A percentile compares a stretch with the other conserved stretches of the same genome.
These are phyloP conservation scores for Pancytospora philotis DNA, from an alignment of 371 early-diverging fungal genomes.

Conservation along the genomic window DNA sequence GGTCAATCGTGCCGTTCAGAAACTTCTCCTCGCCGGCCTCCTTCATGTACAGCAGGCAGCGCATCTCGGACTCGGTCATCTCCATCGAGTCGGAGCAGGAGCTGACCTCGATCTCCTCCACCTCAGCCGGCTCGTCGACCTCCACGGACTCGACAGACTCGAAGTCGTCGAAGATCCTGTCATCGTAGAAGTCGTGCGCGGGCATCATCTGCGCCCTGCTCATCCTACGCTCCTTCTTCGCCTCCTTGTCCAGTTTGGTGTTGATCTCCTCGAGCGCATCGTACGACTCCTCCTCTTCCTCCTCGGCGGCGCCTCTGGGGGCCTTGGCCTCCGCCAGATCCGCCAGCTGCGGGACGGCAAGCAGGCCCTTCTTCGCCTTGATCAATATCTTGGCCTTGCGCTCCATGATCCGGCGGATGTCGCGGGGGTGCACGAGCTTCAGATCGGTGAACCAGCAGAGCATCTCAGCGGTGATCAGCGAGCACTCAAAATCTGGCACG, in stretches of 20 bases:
- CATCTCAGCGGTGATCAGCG: conserved; percentile 61
- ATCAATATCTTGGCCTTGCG: conserved; percentile 56
- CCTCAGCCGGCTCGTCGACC: conserved; percentile 4
- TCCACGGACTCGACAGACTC: neutral
- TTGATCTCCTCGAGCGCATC: conserved; percentile 61
- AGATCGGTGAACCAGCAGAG: conserved; percentile 50
- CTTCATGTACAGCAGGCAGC: conserved; percentile 47
- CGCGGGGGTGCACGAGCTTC: conserved; percentile 56
- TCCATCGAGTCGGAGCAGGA: conserved; percentile 41
- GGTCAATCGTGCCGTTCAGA: conserved; percentile 54
- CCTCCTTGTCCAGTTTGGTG: conserved; percentile 24
- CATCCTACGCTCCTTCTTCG: conserved; percentile 4
- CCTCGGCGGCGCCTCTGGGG: conserved; percentile 42
- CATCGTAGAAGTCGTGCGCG: conserved; percentile 32
- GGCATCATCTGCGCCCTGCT: neutral
- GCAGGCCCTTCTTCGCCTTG: conserved; percentile 23
- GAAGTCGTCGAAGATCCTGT: conserved; percentile 39
- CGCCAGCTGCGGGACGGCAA: conserved; percentile 6
- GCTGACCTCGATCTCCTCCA: conserved; percentile 23
- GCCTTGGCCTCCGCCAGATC: conserved; percentile 33
- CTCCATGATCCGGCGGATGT: conserved; percentile 56
- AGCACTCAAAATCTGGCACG: conserved; percentile 65
- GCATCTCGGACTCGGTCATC: conserved; percentile 53
- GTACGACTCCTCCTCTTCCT: conserved; percentile 61
- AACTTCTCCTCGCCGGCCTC: conserved; percentile 52